Percentiles rank a stretch among this genome's conserved stretches.
phyloP scores from a whole-genome alignment of 495 filamentous ascomycete species.

The Aspergillus incahuasiensis region DNA sequence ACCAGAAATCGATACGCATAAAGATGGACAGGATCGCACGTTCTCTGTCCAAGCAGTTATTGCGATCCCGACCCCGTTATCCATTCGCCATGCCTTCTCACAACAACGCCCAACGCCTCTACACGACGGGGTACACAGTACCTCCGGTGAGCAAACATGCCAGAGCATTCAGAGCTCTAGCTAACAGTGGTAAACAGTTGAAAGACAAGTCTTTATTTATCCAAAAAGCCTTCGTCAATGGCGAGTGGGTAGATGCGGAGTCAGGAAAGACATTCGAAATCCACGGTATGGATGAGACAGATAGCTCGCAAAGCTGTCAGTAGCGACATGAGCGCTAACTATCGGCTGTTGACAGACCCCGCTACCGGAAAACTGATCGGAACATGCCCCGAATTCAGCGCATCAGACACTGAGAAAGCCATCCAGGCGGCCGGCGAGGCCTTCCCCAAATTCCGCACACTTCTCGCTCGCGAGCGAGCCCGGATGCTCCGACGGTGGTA shows the following conservation, averaged over 20 bases:
- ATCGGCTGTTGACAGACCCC: constrained; percentile 55
- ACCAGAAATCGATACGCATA: neutral
- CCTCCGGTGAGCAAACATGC: constrained; percentile 34
- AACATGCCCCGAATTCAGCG: constrained; percentile 75
- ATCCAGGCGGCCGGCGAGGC: constrained; percentile 72
- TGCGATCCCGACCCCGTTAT: constrained; percentile 36
- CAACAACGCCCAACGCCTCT: constrained; percentile 33
- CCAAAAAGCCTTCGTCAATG: constrained; percentile 78
- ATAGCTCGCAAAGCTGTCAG: neutral
- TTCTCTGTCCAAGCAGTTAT: constrained; percentile 36
- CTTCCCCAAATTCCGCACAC: constrained; percentile 68
- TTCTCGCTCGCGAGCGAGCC: constrained; percentile 74
- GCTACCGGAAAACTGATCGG: constrained; percentile 75
- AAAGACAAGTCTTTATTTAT: constrained; percentile 81
- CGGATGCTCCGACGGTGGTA: constrained; percentile 87
- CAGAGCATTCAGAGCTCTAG: neutral
- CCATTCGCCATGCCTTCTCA: constrained; percentile 36
- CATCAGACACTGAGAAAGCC: constrained; percentile 68
- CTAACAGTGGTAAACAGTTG: constrained; percentile 45
- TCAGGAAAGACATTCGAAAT: constrained; percentile 81
- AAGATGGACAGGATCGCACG: constrained; percentile 40
- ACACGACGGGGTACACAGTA: constrained; percentile 39
- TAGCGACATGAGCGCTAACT: neutral
- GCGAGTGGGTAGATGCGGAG: constrained; percentile 71
- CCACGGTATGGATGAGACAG: constrained; percentile 45